Conservation (phyloP, 1,139 yeast genomes). For the Blastobotrys serpentis region DNA sequence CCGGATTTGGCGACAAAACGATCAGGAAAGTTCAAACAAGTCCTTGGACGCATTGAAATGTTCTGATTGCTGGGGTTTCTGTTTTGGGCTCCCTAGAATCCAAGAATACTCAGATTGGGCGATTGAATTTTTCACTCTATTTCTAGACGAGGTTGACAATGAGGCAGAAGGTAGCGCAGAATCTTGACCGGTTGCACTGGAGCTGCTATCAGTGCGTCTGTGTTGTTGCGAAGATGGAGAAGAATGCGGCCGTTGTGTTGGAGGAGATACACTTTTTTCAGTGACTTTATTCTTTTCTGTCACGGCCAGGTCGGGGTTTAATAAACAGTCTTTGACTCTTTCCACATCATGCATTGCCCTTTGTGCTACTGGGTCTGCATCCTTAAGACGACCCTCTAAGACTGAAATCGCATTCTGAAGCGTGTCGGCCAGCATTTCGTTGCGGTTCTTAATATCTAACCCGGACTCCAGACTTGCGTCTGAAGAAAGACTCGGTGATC, state of each 20-base stretch:
- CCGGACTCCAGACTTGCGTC: constrained; percentile 12
- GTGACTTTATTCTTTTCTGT: too few relatives aligned
- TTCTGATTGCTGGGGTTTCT: constrained; percentile 4
- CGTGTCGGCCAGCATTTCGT: constrained; percentile 23
- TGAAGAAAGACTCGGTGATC: neutral
- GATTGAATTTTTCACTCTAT: constrained; percentile 13
- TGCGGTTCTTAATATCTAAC: constrained; percentile 17
- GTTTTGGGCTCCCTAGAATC: constrained; percentile 20
- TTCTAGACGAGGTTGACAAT: constrained; percentile 11
- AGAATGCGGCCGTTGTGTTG: neutral
- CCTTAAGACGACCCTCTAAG: constrained; percentile 16
- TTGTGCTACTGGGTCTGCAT: constrained; percentile 7
- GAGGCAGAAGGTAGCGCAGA: constrained; percentile 5
- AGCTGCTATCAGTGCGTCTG: too few relatives aligned
- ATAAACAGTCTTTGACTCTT: constrained; percentile 25
- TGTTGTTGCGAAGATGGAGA: constrained; percentile 7
- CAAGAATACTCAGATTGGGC: constrained; percentile 24
- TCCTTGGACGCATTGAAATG: constrained; percentile 9
- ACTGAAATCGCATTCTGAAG: constrained; percentile 20
- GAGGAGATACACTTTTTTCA: too few relatives aligned
- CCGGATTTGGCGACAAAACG: neutral
- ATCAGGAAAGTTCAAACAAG: constrained; percentile 9
- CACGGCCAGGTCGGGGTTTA: constrained; percentile 13
- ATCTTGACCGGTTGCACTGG: neutral
- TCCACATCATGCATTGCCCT: constrained; percentile 25